phyloP scores from a whole-genome alignment of 768 basidiomycete genomes.

The Amyloporia xantha region DNA sequence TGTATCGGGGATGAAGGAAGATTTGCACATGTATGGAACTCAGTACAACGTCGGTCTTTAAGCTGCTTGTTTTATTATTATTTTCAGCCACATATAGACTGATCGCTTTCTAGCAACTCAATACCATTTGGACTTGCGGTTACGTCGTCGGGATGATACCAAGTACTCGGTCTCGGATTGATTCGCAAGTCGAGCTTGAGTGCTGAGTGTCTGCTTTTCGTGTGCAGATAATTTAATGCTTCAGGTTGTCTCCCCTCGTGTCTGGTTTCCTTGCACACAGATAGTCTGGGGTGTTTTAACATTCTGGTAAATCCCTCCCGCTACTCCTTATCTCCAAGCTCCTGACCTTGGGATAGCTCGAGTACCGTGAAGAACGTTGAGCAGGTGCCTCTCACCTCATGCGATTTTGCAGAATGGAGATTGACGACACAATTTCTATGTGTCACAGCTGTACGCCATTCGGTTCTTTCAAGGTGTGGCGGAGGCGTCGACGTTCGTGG shows the following conservation, averaged over 20 bases:
- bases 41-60: slow-evolving; percentile 45
- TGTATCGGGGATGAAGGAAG: slow-evolving; percentile 76
- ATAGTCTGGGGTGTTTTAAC: slow-evolving; percentile 62
- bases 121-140: slow-evolving; percentile 67
- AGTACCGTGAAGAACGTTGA: slow-evolving; percentile 48
- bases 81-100: background rate
- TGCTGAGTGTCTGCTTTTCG: slow-evolving; percentile 3
- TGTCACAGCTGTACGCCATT: slow-evolving; percentile 52
- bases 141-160: slow-evolving; percentile 74
- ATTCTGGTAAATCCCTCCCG: slow-evolving; percentile 40
- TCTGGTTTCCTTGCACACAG: slow-evolving; percentile 64
- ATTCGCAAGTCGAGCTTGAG: background rate
- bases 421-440: background rate
- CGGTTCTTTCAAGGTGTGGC: slow-evolving; percentile 69
- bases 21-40: slow-evolving; percentile 56
- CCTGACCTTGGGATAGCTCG: slow-evolving; percentile 32
- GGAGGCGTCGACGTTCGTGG: slow-evolving; percentile 73
- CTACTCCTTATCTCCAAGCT: background rate
- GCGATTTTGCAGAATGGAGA: background rate
- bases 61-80: background rate
- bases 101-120: slow-evolving; percentile 41
- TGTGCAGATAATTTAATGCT: slow-evolving; percentile 60
- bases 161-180: slow-evolving; percentile 30
- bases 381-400: slow-evolving; percentile 33
- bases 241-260: slow-evolving; percentile 52